Conservation (phyloP, 2,329 filamentous ascomycete genomes). For the Fusarium avenaceum region DNA sequence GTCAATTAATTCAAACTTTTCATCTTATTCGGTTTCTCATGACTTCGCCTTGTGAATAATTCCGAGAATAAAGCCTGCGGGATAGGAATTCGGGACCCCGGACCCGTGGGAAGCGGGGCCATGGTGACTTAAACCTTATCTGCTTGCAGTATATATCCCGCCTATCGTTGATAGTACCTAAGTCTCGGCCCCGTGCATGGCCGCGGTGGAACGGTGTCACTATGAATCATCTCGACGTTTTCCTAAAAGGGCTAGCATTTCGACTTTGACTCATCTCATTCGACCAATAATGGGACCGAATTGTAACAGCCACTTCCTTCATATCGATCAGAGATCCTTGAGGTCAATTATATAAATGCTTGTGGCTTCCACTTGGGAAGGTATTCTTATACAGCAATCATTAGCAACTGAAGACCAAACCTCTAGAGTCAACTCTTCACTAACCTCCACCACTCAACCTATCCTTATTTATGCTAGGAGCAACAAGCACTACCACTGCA, state of each 20-base stretch:
- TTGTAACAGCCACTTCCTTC: not conserved
- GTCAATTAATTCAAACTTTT: not conserved
- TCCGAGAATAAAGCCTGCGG: not conserved
- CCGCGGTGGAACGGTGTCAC: conserved; percentile 1
- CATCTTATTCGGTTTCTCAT: not conserved
- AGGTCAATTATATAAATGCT: not conserved
- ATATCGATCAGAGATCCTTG: fast-evolving
- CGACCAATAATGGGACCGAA: not conserved
- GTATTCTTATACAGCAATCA: fast-evolving
- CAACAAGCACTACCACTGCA: conserved; percentile 3
- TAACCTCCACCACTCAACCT: fast-evolving
- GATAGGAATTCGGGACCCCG: conserved; percentile 11
- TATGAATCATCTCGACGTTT: conserved; percentile 23
- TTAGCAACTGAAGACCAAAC: fast-evolving
- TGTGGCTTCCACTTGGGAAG: not conserved
- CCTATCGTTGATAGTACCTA: fast-evolving
- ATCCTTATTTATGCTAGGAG: conserved; percentile 17
- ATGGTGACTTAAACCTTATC: not conserved
- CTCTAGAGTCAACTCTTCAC: not conserved
- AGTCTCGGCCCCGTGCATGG: not conserved
- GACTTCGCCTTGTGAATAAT: not conserved
- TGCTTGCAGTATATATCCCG: fast-evolving
- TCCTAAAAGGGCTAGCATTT: not conserved
- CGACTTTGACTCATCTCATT: not conserved
- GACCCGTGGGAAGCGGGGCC: not conserved